These are phyloP conservation scores for Apiotrichum sp. DNA, from an alignment of 1,284 basidiomycete genomes.

Conservation along the genomic window DNA sequence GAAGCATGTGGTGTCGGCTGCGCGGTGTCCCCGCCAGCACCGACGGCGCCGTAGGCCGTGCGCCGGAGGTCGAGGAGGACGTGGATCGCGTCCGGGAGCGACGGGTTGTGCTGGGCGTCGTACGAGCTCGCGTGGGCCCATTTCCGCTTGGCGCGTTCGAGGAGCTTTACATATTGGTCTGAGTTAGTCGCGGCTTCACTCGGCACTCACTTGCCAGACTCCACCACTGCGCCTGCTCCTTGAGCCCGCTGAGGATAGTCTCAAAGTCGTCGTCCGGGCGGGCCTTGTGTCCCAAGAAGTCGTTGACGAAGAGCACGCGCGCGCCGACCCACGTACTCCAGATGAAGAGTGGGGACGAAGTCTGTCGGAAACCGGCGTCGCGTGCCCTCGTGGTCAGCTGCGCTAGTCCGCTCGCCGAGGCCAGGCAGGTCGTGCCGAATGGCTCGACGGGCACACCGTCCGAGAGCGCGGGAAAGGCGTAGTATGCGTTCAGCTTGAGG, in stretches of 20 bases:
- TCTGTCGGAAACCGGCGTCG: slow-evolving; percentile 22
- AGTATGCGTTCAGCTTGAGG: slow-evolving; percentile 45
- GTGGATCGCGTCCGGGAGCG: slow-evolving; percentile 45
- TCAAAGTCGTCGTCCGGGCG: slow-evolving; percentile 40
- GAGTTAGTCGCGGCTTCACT: neutral
- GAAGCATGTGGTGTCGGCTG: slow-evolving; percentile 29
- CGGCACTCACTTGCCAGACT: slow-evolving; percentile 37
- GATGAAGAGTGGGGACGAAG: slow-evolving; percentile 40
- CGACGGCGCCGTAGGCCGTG: slow-evolving; percentile 43
- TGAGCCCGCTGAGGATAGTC: slow-evolving; percentile 30
- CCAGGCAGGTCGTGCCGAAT: slow-evolving; percentile 33
- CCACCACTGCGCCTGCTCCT: slow-evolving; percentile 40
- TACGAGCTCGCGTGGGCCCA: slow-evolving; percentile 28
- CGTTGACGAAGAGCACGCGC: slow-evolving; percentile 42
- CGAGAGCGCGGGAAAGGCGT: slow-evolving; percentile 43
- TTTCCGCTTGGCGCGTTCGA: slow-evolving; percentile 43
- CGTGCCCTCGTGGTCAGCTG: slow-evolving; percentile 22
- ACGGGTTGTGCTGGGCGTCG: slow-evolving; percentile 19
- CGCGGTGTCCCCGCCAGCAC: slow-evolving; percentile 12
- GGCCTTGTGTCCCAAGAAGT: slow-evolving; percentile 31
- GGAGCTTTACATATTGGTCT: slow-evolving; percentile 45
- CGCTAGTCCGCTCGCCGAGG: slow-evolving; percentile 30
- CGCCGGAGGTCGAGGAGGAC: slow-evolving; percentile 45
- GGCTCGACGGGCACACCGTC: slow-evolving; percentile 41
- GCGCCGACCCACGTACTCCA: slow-evolving; percentile 47